Base-by-base conservation (phyloP, 2,329 filamentous ascomycete genomes). In the Thielaviopsis cerberus region DNA sequence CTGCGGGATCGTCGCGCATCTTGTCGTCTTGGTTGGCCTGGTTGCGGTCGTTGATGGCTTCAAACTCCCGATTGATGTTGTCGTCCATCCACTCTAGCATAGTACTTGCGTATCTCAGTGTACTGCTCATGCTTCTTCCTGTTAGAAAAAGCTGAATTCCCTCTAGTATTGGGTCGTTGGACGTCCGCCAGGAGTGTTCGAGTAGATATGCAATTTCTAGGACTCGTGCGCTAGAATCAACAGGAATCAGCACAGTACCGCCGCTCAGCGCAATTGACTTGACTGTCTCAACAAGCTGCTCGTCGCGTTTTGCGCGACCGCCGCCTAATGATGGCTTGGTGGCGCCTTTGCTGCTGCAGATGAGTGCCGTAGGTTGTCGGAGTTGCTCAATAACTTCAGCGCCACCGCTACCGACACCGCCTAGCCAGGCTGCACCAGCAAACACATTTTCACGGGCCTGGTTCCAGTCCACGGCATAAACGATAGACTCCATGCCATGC, bases 71-170 rank as follows among this genome's bases (percentile, higher is more conserved):
- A 50, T 94, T 85, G 60, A 98, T 94, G 59, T 83, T 85, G 66
- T 96, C 90, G 67, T 97, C 90, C 90, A 98, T 97, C 92, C 92
- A 98, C 67, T 98, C 92, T 30, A 98, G 75, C 87, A 98, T 94
- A 68, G 91, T 96, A 63, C 90, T 80, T 25, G 91, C 87, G 63
- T 96, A 88, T 56, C 88, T 80, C 76, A 97, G 86, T 0, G 90
- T 94, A 62, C 88, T 90, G 59, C 87, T 84, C 62, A 88, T 86
- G 61, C 88, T 94, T 60, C 83, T 84, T 45, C 89, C 90, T 0
- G 90, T 91, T 51, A 98, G 75, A 67, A 89, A 96, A 0, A 96
- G 74, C 64, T 77, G 80, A 0, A 79, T 72, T 0, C 73, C 70
- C 57, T 74, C 74, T 17, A 84, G 70, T 1, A 71, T 70, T 23